Conservation (phyloP, 1,284 basidiomycete genomes). For the Malassezia caprae region DNA sequence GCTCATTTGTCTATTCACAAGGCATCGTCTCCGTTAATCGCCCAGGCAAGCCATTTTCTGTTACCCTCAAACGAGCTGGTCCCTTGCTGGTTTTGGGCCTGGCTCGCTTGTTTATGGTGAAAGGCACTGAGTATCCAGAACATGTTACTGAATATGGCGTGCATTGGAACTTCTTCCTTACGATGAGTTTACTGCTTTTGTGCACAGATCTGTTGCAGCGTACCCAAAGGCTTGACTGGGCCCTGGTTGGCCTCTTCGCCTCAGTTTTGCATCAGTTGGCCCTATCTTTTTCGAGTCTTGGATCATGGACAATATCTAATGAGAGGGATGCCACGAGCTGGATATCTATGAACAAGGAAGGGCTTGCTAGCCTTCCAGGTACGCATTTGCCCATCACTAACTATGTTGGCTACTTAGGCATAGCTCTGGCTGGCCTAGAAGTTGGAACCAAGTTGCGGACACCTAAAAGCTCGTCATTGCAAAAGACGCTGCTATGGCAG, state of each 20-base stretch:
- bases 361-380: conserved; percentile 70
- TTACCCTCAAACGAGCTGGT: conserved; percentile 55
- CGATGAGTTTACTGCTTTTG: conserved; percentile 66
- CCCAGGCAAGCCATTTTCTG: conserved; percentile 16
- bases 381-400: neutral
- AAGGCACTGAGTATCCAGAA: conserved; percentile 84
- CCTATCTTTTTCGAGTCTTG: conserved; percentile 19
- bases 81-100: conserved; percentile 68
- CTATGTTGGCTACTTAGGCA: conserved; percentile 68
- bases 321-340: conserved; percentile 53
- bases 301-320: conserved; percentile 25
- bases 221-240: neutral
- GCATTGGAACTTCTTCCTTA: conserved; percentile 99
- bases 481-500: conserved; percentile 19
- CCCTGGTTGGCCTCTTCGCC: conserved; percentile 59
- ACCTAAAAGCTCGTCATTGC: conserved; percentile 31
- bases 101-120: conserved; percentile 72
- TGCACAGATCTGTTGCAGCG: conserved; percentile 56
- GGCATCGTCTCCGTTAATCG: conserved; percentile 71
- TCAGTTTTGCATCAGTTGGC: conserved; percentile 16
- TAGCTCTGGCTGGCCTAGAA: conserved; percentile 76
- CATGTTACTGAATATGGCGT: conserved; percentile 90
- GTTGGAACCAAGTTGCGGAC: conserved; percentile 56
- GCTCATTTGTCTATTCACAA: conserved; percentile 88
- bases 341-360: conserved; percentile 81